Evolutionary conservation across 2,329 filamentous ascomycete species (phyloP).

Genomic region (Diplocarpon mali): DNA sequence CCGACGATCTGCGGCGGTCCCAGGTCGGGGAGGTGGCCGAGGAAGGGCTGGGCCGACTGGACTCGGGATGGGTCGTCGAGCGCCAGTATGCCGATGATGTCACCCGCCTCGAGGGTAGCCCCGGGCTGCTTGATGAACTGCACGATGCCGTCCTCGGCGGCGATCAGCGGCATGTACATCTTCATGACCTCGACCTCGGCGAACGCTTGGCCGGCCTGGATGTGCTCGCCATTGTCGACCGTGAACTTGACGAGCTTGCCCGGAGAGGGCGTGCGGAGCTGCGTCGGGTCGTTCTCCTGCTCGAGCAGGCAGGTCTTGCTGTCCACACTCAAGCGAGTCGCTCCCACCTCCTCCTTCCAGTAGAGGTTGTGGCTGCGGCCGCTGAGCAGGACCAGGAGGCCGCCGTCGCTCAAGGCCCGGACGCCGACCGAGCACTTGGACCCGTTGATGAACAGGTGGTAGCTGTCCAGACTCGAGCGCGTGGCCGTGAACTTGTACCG

Average conservation of each 20-base stretch:
- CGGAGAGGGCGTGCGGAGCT: conserved; percentile 86
- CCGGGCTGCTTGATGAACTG: conserved; percentile 99
- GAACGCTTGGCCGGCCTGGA: conserved; percentile 84
- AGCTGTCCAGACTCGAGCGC: conserved; percentile 82
- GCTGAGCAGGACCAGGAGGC: conserved; percentile 78
- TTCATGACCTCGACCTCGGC: conserved; percentile 99
- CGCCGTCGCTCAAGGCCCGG: conserved; percentile 84
- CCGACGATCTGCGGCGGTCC: conserved; percentile 81
- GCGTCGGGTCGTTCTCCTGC: conserved; percentile 97
- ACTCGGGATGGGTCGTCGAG: conserved; percentile 92
- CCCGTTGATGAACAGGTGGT: conserved; percentile 97
- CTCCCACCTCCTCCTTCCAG: conserved; percentile 98
- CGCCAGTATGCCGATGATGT: conserved; percentile 94
- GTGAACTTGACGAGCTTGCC: conserved; percentile 98
- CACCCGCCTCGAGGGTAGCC: conserved; percentile 92
- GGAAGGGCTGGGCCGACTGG: conserved; percentile 90
- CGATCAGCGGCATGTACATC: conserved; percentile 99
- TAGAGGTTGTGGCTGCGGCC: conserved; percentile 97
- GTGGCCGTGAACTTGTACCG: conserved; percentile 98
- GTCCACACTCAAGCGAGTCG: conserved; percentile 90
- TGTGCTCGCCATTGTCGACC: conserved; percentile 88
- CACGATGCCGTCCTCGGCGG: conserved; percentile 89
- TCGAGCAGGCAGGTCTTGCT: conserved; percentile 97
- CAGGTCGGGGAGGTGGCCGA: conserved; percentile 78
- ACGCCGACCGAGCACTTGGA: conserved; percentile 93